A percentile compares a stretch with the other conserved stretches of the same genome.
phyloP scores from a whole-genome alignment of 371 early-diverging fungal species.

The Syncephalastrum sp. region DNA sequence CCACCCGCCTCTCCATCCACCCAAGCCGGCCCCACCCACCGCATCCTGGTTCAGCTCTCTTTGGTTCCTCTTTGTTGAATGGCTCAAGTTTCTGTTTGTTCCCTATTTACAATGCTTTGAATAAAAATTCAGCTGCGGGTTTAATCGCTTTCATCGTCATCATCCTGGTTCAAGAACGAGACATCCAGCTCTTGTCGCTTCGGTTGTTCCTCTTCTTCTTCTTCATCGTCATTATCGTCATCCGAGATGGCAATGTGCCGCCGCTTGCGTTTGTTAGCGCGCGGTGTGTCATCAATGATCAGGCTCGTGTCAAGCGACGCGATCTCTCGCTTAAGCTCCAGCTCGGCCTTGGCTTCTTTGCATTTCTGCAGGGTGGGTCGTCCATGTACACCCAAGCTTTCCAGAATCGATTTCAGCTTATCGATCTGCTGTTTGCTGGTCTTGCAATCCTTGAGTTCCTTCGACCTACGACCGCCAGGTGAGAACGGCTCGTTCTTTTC shows the following conservation, averaged over 20 bases:
- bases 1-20: conserved; percentile 2
- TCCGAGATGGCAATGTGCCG: conserved; percentile 17
- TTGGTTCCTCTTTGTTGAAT: neutral
- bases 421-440: conserved; percentile 14
- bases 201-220: conserved; percentile 1
- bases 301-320: conserved; percentile 33
- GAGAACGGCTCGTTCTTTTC: too few relatives aligned
- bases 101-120: conserved; percentile 5
- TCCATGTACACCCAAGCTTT: conserved; percentile 23
- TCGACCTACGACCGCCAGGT: conserved; percentile 16
- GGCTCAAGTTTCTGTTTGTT: conserved; percentile 10
- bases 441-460: conserved; percentile 30
- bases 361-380: conserved; percentile 47
- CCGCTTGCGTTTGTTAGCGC: conserved; percentile 9
- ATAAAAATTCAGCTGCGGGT: neutral
- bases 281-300: conserved; percentile 24
- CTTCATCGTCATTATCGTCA: conserved; percentile 17
- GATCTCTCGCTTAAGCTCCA: conserved; percentile 41
- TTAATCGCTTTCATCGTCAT: conserved; percentile 22
- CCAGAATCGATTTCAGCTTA: conserved; percentile 12
- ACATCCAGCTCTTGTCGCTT: conserved; percentile 18
- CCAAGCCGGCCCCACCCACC: conserved; percentile 14
- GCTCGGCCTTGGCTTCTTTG: conserved; percentile 35
- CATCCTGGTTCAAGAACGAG: conserved; percentile 30
- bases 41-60: neutral